A percentile compares a stretch with the other conserved stretches of the same genome.
These are phyloP conservation scores for Przewalskia tangutica DNA, from an alignment of 257 asterid species.

Conservation along the genomic window DNA sequence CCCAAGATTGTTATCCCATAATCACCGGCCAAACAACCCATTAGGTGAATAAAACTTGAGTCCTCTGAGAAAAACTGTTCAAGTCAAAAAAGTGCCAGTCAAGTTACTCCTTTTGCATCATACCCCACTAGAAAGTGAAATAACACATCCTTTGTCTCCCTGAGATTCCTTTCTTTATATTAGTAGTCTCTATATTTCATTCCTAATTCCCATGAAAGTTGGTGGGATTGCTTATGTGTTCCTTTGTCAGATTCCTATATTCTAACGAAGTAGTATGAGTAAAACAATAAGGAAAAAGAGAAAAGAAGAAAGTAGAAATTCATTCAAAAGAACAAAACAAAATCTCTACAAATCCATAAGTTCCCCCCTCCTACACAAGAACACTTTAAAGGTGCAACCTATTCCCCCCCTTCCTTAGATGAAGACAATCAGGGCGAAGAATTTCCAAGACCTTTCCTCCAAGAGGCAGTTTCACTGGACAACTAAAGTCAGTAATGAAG, in stretches of 20 bases:
- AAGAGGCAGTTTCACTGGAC: constrained; percentile 47
- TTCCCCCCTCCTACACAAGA: constrained; percentile 4
- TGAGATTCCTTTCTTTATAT: constrained; percentile 30
- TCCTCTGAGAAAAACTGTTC: background rate
- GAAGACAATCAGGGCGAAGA: constrained; percentile 34
- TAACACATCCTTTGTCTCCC: constrained; percentile 33
- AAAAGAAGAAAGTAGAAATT: background rate
- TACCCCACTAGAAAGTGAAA: constrained; percentile 39
- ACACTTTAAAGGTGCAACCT: constrained; percentile 13
- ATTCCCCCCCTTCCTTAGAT: constrained; percentile 11
- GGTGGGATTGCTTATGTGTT: background rate
- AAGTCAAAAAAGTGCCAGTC: constrained; percentile 25
- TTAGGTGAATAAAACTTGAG: too few species aligned
- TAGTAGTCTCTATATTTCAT: background rate
- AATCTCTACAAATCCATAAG: background rate
- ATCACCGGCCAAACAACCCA: too few species aligned
- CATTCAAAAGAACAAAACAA: background rate
- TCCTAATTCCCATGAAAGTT: background rate
- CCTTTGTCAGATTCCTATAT: background rate
- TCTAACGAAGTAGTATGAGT: background rate
- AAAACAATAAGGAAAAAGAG: background rate
- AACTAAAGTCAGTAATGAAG: constrained; percentile 31
- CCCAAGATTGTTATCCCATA: too few species aligned
- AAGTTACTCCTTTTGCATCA: constrained; percentile 12
- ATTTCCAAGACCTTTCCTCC: constrained; percentile 19